phyloP scores from a whole-genome alignment of 768 basidiomycete genomes.

The Tricholoma terreum region DNA sequence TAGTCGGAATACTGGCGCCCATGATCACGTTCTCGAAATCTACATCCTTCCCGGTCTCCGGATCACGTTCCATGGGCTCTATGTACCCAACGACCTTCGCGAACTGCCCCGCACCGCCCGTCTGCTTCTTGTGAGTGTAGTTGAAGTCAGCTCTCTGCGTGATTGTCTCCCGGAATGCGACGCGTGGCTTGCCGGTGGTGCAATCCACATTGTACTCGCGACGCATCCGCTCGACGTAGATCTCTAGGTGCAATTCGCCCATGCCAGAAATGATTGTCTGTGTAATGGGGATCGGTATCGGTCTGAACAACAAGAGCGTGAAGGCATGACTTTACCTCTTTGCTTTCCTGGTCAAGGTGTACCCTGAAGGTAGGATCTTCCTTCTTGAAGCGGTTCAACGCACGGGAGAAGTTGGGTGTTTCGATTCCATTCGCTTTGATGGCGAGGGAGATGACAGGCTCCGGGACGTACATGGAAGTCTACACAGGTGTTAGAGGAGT shows the following conservation, averaged over 20 bases:
- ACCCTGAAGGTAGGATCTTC: slow-evolving; percentile 99
- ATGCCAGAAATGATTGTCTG: slow-evolving; percentile 99
- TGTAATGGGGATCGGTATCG: not conserved
- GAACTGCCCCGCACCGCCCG: slow-evolving; percentile 95
- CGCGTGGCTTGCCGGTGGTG: slow-evolving; percentile 91
- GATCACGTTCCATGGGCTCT: slow-evolving; percentile 77
- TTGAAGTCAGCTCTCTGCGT: slow-evolving; percentile 77
- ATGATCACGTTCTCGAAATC: slow-evolving; percentile 87
- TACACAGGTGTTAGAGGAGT: slow-evolving; percentile 29
- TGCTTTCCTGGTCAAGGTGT: slow-evolving; percentile 89
- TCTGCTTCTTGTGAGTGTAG: slow-evolving; percentile 98
- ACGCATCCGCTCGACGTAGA: slow-evolving; percentile 98
- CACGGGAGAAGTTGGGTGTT: slow-evolving; percentile 94
- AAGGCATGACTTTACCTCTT: slow-evolving; percentile 58
- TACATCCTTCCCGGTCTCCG: slow-evolving; percentile 77
- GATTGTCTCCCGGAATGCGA: slow-evolving; percentile 95
- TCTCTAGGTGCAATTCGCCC: slow-evolving; percentile 98
- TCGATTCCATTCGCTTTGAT: slow-evolving; percentile 91
- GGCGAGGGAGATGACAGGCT: slow-evolving; percentile 95
- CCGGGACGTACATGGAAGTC: slow-evolving; percentile 99
- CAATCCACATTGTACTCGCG: slow-evolving; percentile 96
- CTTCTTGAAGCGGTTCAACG: slow-evolving; percentile 95
- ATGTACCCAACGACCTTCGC: slow-evolving; percentile 89
- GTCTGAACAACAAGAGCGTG: not conserved
- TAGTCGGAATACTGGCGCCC: slow-evolving; percentile 87